Conservation (phyloP, 768 basidiomycete genomes). For the Rickenella mellea region DNA sequence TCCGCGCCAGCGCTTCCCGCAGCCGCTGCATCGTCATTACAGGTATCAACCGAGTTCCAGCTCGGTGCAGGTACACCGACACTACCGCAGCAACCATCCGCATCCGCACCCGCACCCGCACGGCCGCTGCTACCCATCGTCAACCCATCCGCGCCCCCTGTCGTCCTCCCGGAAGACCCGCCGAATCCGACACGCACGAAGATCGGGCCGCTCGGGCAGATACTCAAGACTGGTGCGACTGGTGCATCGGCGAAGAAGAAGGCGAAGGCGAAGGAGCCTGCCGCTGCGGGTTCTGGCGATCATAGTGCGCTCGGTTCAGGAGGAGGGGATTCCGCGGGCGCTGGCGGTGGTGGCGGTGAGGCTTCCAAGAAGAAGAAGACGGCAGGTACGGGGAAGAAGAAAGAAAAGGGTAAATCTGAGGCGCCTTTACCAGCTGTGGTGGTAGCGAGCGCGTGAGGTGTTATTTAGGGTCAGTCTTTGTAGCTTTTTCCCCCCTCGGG, state of each 20-base stretch:
- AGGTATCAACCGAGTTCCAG: background rate
- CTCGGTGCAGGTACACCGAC: background rate
- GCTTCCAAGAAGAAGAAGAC: too few relatives aligned
- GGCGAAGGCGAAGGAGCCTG: conserved; percentile 28
- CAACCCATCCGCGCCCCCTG: conserved; percentile 8
- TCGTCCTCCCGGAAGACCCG: conserved; percentile 52
- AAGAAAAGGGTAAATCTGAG: too few relatives aligned
- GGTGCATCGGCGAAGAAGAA: conserved; percentile 48
- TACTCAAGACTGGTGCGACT: conserved; percentile 41
- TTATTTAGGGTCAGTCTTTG: too few relatives aligned
- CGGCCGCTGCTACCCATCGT: conserved; percentile 3
- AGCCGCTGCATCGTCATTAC: background rate
- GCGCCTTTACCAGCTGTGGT: too few relatives aligned
- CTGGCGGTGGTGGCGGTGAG: too few relatives aligned
- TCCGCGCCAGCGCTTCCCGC: conserved; percentile 1
- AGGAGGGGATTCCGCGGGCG: too few relatives aligned
- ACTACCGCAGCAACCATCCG: background rate
- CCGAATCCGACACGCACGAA: conserved; percentile 52
- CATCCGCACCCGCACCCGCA: conserved; percentile 10
- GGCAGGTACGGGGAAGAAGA: too few relatives aligned
- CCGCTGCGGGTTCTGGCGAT: too few relatives aligned
- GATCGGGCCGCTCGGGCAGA: conserved; percentile 74
- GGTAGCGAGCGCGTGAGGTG: too few relatives aligned
- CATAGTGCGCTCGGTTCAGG: too few relatives aligned
- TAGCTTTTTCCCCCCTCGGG: too few relatives aligned